Evolutionary conservation across 225 moss, liverwort and hornwort genomes (phyloP), one percentile per base, ranked within the genome.

Genomic region (Ulota crispa): DNA sequence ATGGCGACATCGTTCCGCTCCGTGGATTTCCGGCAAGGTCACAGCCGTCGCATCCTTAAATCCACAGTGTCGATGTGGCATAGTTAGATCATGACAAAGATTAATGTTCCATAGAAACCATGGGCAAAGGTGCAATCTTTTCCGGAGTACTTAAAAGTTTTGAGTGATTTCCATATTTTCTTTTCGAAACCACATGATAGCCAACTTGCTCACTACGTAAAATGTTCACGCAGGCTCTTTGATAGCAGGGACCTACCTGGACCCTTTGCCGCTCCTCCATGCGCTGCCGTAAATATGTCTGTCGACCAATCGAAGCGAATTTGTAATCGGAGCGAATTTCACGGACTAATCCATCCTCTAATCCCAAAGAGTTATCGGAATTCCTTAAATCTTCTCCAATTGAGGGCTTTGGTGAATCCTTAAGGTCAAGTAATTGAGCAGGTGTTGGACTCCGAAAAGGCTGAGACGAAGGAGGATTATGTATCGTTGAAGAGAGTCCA

Each of bases 241-340:
- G 34, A 68, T n/a, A 32, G 21, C 8, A 43, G 20, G 26, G 54
- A 67, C 61, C 3, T 64, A 88, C 88, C 90, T 88, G 90, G 5
- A 86, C 77, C 84, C 67, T 79, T 66, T 90, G 88, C 47, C 86
- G 88, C 57, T 90, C 90, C 66, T 74, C 84, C 88, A 90, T 90
- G 50, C 86, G 90, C 78, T 73, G 60, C 70, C 81, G 83, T 66
- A 90, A 72, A 61, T 57, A 86, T 21, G 39, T 65, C 80, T 90
- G 69, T 60, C 88, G 88, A 76, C 37, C 84, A 63, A 81, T 62
- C 4, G 88, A 88, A 82, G 82, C 73, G 24, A 88, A 90, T 86
- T 82, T 88, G 72, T 90, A 90, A 68, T 68, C 43, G 24, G 60
- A 68, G 68, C 69, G 24, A 61, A 67, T 52, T 27, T 84, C 76